Conservation (phyloP, 331 rosid genomes). For the Quercus tomentella region DNA sequence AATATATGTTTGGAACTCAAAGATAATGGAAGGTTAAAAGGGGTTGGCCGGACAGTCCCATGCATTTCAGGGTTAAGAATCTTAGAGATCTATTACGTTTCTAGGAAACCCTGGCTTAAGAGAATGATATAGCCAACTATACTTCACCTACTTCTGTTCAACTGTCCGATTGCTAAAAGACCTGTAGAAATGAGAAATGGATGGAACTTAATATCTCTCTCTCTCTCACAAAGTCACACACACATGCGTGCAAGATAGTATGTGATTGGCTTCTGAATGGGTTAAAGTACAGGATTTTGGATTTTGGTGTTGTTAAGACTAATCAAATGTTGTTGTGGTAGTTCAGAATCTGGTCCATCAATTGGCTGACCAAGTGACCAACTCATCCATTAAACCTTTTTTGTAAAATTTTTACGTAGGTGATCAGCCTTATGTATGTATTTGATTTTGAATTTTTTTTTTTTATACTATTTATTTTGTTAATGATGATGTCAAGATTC, state of each 20-base stretch:
- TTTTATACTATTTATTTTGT: no score
- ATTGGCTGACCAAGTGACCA: neutral
- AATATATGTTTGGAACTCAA: constrained; percentile 19
- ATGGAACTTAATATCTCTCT: neutral
- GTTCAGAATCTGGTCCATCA: constrained; percentile 2
- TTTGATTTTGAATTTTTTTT: no score
- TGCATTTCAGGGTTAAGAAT: constrained; percentile 11
- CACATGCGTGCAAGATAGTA: neutral
- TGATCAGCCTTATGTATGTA: no score
- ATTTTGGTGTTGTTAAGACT: neutral
- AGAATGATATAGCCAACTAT: constrained; percentile 33
- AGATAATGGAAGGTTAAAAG: constrained; percentile 41
- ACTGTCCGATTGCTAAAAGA: constrained; percentile 29
- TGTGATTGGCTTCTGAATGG: neutral
- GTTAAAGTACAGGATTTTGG: neutral
- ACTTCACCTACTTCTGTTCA: constrained; percentile 53
- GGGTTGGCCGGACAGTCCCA: constrained; percentile 41
- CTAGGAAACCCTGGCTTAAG: neutral
- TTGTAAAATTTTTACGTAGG: no score
- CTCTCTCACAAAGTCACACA: neutral
- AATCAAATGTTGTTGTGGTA: constrained; percentile 4
- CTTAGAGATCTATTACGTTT: neutral
- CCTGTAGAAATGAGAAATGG: constrained; percentile 28
- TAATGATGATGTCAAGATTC: no score
- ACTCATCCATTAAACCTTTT: neutral